These are phyloP conservation scores for Kitagawia praeruptora DNA, from an alignment of 129 eudicot genomes.

Conservation along the genomic window DNA sequence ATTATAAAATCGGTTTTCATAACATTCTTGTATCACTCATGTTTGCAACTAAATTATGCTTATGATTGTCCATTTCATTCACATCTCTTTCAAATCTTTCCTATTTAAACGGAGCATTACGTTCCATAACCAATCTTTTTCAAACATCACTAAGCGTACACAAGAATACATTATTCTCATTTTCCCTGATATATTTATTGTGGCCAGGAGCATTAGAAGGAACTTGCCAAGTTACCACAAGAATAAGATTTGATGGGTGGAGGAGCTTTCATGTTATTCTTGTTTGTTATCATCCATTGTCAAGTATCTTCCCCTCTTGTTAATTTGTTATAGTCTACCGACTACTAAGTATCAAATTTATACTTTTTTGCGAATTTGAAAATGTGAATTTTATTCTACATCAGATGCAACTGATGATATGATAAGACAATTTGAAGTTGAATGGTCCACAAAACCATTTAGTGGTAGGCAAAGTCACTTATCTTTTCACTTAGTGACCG, in stretches of 20 bases:
- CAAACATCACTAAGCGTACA: neutral
- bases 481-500: neutral
- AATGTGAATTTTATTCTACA: neutral
- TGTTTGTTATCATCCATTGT: neutral
- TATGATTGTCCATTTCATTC: neutral
- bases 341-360: neutral
- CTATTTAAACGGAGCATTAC: neutral
- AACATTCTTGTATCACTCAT: neutral
- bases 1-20: too few relatives aligned
- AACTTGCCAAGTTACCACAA: neutral
- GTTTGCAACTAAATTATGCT: neutral
- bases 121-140: neutral
- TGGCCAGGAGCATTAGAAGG: slow-evolving; percentile 1
- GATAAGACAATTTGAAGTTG: neutral
- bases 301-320: neutral
- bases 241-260: neutral
- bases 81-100: neutral
- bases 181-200: neutral
- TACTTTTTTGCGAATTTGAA: neutral
- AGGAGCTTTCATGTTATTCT: neutral
- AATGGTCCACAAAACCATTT: neutral
- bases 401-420: neutral
- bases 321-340: neutral
- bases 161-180: too few relatives aligned
- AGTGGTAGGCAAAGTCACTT: slow-evolving; percentile 5